phyloP scores from a whole-genome alignment of 257 asterid genomes.

The Marsdenia floribunda region DNA sequence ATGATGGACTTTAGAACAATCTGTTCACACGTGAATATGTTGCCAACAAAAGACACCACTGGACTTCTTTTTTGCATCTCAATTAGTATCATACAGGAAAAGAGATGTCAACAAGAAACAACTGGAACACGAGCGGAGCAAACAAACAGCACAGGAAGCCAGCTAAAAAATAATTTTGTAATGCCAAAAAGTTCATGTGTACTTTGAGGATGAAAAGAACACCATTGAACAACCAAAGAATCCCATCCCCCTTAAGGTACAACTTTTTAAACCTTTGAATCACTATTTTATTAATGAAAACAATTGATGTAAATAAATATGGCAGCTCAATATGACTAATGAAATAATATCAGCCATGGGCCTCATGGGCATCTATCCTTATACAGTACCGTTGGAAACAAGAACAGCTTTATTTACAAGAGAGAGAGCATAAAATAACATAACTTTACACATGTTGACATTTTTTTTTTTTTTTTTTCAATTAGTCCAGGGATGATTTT shows the following conservation, averaged over 20 bases:
- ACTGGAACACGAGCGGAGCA: conserved; percentile 17
- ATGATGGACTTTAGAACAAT: conserved; percentile 15
- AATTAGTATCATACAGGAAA: conserved; percentile 9
- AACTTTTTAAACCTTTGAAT: conserved; percentile 1
- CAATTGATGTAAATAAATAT: background rate
- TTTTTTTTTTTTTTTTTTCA: background rate
- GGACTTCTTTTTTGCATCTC: conserved; percentile 5
- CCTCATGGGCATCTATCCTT: conserved; percentile 25
- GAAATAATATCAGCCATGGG: background rate
- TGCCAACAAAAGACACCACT: conserved; percentile 19
- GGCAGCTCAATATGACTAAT: conserved; percentile 10
- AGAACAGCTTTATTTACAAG: conserved; percentile 14
- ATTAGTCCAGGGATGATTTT: conserved; percentile 18
- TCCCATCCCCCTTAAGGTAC: conserved; percentile 10
- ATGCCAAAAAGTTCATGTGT: conserved; percentile 36
- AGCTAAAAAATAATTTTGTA: conserved; percentile 23
- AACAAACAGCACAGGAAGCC: conserved; percentile 25
- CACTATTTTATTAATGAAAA: background rate
- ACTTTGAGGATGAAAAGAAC: conserved; percentile 30
- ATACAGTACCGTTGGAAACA: conserved; percentile 17
- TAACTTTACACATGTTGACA: conserved; percentile 19
- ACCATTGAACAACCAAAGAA: background rate
- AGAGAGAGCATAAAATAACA: conserved; percentile 20
- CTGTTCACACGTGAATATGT: conserved; percentile 43
- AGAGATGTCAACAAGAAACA: conserved; percentile 4